Base-by-base conservation (phyloP, 768 basidiomycete genomes). In the Pholiota molesta region DNA sequence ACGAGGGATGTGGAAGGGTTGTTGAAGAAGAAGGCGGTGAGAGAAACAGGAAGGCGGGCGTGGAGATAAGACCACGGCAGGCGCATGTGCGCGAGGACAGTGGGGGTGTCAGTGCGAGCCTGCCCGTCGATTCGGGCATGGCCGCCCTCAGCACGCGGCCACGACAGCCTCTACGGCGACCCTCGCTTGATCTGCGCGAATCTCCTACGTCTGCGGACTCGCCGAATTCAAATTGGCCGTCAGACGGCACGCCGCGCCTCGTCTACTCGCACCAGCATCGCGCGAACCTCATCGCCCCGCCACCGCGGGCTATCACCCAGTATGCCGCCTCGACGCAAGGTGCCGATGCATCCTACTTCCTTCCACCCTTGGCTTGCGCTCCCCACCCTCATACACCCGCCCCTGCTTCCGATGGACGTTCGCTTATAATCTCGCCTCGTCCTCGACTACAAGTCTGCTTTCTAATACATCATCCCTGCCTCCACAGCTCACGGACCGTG, bases 221-320 rank as follows among this genome's bases (percentile, higher is more conserved):
- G 16, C 2, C 21, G 23, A 23, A 26, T 49, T 49, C 47, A 19
- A 23, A 49, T 26, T 49, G 47, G 21, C 47, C 23, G 21, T 26
- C 23, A 14, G 59, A 63, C 8, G 52, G 62, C 35, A 67, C 71
- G 16, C 76, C 83, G 14, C 79, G 83, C 21, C 74, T 91, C 19
- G 80, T 79, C 57, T 80, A 85, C 40, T 83, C 85, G 1, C 76
- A 75, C 51, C 82, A 82, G 57, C 77, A 79, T 47, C 83, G 88
- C 26, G 78, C 79, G 44, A 73, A 81, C 52, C 81, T 91, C 31
- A 75, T 92, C 57, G 75, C 90, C 0, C 89, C 86, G 28, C 81
- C 92, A 9, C 90, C 92, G 1, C 82, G 90, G 40, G 90, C 92
- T 2, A 69, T 94, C 39, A 92, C 92, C 1, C 87, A 91, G 72